These are phyloP conservation scores for Arabidopsis thaliana DNA, from an alignment of 345 rosid species.

Conservation along the genomic window TAIR10.1 NC_003076.8:14900501-14901000, in stretches of 20 bases:
- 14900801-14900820: too few species aligned
- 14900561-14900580: conserved; percentile 26
- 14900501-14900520: conserved; percentile 37
- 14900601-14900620: conserved; percentile 17
- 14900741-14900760: not conserved
- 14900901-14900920: too few species aligned
- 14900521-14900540: conserved; percentile 23
- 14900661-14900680: not conserved
- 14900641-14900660: not conserved
- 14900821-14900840: too few species aligned
- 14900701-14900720: not conserved
- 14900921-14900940: too few species aligned
- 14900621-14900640: not conserved
- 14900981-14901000: too few species aligned
- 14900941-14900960: too few species aligned
- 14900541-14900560: conserved; percentile 39
- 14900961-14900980: too few species aligned
- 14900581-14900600: conserved; percentile 25
- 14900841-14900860: not conserved
- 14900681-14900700: not conserved
- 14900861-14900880: too few species aligned
- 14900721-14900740: not conserved
- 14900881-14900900: too few species aligned
- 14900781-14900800: not conserved
- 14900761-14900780: conserved; percentile 1